phyloP scores from a whole-genome alignment of 2,329 filamentous ascomycete species.

The Tolypocladium amazonense region DNA sequence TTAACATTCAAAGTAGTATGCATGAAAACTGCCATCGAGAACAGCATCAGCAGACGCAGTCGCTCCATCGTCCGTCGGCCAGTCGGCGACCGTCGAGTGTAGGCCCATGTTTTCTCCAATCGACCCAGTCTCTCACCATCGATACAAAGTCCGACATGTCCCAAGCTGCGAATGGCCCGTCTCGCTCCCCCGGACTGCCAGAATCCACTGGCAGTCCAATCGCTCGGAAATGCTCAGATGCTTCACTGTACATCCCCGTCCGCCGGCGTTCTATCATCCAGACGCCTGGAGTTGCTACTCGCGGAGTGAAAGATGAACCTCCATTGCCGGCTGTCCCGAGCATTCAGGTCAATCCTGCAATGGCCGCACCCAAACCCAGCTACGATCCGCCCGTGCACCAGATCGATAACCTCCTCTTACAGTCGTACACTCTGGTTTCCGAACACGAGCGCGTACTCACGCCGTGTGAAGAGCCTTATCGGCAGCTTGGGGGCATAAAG shows the following conservation, averaged over 20 bases:
- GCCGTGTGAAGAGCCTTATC: slow-evolving; percentile 45
- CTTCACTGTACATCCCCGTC: slow-evolving; percentile 30
- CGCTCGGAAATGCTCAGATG: background rate
- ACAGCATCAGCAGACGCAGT: background rate
- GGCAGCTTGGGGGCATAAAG: slow-evolving; percentile 50
- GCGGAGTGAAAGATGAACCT: slow-evolving; percentile 15
- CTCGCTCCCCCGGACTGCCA: background rate
- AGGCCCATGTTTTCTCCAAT: background rate
- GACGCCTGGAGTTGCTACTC: slow-evolving; percentile 39
- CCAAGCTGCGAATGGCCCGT: background rate
- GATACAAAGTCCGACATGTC: background rate
- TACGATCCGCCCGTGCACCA: background rate
- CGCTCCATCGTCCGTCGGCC: background rate
- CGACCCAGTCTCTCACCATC: background rate
- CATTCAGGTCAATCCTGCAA: slow-evolving; percentile 26
- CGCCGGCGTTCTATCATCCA: slow-evolving; percentile 37
- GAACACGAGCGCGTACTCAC: slow-evolving; percentile 17
- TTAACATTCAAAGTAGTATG: background rate
- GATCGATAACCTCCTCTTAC: slow-evolving; percentile 21
- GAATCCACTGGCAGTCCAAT: background rate
- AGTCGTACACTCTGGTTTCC: slow-evolving; percentile 8
- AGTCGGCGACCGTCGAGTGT: background rate
- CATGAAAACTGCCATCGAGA: background rate
- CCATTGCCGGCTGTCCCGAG: slow-evolving; percentile 17
- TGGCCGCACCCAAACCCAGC: slow-evolving; percentile 3